A percentile compares a stretch with the other conserved stretches of the same genome.
Conservation (phyloP, 2,329 filamentous ascomycete species). For the Sporothrix globosa region DNA sequence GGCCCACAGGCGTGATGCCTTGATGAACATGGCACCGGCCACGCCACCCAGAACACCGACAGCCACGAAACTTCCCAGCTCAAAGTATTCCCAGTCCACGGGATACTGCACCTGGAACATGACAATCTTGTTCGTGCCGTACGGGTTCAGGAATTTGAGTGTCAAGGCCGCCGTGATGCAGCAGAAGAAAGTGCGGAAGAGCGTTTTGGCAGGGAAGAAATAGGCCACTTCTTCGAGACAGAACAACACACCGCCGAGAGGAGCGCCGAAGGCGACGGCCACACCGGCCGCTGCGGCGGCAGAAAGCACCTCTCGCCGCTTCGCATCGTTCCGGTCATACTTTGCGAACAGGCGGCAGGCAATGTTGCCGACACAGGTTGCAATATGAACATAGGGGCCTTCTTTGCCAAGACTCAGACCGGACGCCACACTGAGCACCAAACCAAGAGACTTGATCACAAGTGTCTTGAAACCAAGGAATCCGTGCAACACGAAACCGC, state of each 20-base stretch:
- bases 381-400: conserved; percentile 95
- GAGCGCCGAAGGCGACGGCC: conserved; percentile 91
- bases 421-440: conserved; percentile 88
- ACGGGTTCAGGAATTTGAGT: conserved; percentile 93
- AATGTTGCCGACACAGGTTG: conserved; percentile 93
- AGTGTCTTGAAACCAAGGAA: conserved; percentile 90
- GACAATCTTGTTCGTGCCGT: conserved; percentile 94
- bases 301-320: conserved; percentile 89
- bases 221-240: conserved; percentile 94
- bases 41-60: conserved; percentile 84
- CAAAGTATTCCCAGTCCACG: conserved; percentile 91
- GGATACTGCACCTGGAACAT: conserved; percentile 92
- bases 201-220: conserved; percentile 95
- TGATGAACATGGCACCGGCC: conserved; percentile 91
- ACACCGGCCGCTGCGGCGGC: conserved; percentile 90
- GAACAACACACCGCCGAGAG: conserved; percentile 84
- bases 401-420: conserved; percentile 94
- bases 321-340: conserved; percentile 92
- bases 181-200: conserved; percentile 98
- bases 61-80: conserved; percentile 81
- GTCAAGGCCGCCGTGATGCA: conserved; percentile 91
- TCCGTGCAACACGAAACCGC: conserved; percentile 93
- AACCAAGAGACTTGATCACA: conserved; percentile 77
- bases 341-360: conserved; percentile 91
- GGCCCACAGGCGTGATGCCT: conserved; percentile 89